phyloP scores from a whole-genome alignment of 768 basidiomycete genomes.

The Holtermanniella nyarrowii region DNA sequence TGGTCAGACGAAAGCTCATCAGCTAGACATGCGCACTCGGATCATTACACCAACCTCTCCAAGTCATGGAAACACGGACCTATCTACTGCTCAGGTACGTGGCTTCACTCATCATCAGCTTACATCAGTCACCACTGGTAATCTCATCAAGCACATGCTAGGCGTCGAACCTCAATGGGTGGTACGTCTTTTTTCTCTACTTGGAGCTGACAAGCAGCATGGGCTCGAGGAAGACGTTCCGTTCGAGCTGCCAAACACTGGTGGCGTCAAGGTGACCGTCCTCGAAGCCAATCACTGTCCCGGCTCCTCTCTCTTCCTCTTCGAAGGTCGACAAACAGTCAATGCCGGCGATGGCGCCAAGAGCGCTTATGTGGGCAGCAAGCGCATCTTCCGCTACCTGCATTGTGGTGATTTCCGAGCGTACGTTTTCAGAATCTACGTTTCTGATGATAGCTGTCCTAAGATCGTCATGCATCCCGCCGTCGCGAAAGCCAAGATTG shows the following conservation, averaged over 20 bases:
- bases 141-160: slow-evolving; percentile 82
- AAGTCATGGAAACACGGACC: slow-evolving; percentile 80
- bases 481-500: slow-evolving; percentile 67
- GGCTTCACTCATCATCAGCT: not conserved
- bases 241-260: slow-evolving; percentile 64
- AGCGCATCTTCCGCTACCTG: slow-evolving; percentile 68
- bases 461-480: slow-evolving; percentile 74
- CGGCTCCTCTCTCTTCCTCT: slow-evolving; percentile 86
- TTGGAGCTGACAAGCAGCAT: slow-evolving; percentile 40
- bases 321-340: slow-evolving; percentile 80
- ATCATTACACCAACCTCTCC: slow-evolving; percentile 88
- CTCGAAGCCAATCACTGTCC: slow-evolving; percentile 99
- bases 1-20: not conserved
- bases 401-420: slow-evolving; percentile 68
- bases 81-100: slow-evolving; percentile 75
- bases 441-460: slow-evolving; percentile 66
- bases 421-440: slow-evolving; percentile 11
- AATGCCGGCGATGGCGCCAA: slow-evolving; percentile 74
- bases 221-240: slow-evolving; percentile 72
- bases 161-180: slow-evolving; percentile 83
- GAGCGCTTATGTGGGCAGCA: slow-evolving; percentile 60
- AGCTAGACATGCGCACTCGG: slow-evolving; percentile 84
- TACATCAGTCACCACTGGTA: slow-evolving; percentile 76
- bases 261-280: slow-evolving; percentile 77
- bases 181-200: slow-evolving; percentile 15